phyloP scores from a whole-genome alignment of 148 eudicot genomes.

The Spergularia bocconei region DNA sequence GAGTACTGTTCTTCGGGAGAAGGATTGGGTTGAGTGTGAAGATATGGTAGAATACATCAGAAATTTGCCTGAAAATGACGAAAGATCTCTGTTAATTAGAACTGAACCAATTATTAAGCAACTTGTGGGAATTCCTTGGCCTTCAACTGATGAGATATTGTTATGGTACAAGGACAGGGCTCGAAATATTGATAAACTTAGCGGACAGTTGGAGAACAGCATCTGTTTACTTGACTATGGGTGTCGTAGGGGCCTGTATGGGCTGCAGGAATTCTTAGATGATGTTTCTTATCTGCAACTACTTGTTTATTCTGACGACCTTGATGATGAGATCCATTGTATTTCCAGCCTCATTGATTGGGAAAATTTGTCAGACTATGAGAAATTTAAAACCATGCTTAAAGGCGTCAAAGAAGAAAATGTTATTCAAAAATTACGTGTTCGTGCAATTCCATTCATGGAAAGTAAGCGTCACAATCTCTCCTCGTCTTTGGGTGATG shows the following conservation, averaged over 20 bases:
- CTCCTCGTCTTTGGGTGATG: slow-evolving; percentile 23
- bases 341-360: slow-evolving; percentile 63
- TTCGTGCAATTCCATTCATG: slow-evolving; percentile 82
- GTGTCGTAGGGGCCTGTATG: slow-evolving; percentile 68
- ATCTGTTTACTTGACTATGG: slow-evolving; percentile 70
- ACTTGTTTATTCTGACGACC: slow-evolving; percentile 70
- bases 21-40: slow-evolving; percentile 97
- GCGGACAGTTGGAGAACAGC: slow-evolving; percentile 88
- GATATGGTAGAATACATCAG: slow-evolving; percentile 51
- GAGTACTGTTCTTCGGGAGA: slow-evolving; percentile 59
- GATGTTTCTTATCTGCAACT: slow-evolving; percentile 72
- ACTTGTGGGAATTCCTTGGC: slow-evolving; percentile 62
- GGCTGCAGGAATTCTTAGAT: slow-evolving; percentile 68
- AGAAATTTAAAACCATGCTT: slow-evolving; percentile 78
- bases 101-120: slow-evolving; percentile 76
- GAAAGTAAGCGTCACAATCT: slow-evolving; percentile 37
- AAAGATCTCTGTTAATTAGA: slow-evolving; percentile 40
- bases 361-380: slow-evolving; percentile 82
- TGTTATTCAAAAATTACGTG: slow-evolving; percentile 53
- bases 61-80: slow-evolving; percentile 40
- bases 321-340: slow-evolving; percentile 46
- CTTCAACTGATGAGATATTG: slow-evolving; percentile 58
- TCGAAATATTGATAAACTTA: slow-evolving; percentile 78
- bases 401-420: slow-evolving; percentile 65
- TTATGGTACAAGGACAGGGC: slow-evolving; percentile 88